Evolutionary conservation across 2,329 filamentous ascomycete species (phyloP).

Genomic region (Verticillium longisporum): DNA sequence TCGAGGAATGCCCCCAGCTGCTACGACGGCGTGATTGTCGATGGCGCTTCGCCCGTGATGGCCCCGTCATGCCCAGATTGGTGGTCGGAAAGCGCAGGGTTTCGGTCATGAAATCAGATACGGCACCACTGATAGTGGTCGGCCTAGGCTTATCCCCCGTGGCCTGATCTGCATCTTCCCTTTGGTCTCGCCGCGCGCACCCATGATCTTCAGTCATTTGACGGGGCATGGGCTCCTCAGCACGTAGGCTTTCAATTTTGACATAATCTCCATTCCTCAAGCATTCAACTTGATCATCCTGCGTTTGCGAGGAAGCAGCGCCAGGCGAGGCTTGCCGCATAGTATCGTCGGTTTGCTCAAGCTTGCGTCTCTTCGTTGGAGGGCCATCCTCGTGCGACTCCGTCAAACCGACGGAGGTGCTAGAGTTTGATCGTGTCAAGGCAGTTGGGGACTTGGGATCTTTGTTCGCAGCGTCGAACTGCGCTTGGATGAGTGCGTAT

Average conservation of each 20-base stretch:
- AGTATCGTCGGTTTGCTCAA: not conserved
- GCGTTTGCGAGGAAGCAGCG: not conserved
- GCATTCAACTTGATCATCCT: not conserved
- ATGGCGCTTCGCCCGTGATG: not conserved
- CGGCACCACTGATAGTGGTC: not conserved
- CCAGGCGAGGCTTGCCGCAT: not conserved
- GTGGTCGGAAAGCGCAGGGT: not conserved
- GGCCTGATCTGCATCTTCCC: not conserved
- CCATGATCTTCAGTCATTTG: not conserved
- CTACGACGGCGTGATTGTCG: not conserved
- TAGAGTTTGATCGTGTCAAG: not conserved
- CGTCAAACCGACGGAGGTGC: not conserved
- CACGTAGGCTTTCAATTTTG: not conserved
- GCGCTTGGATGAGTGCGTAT: constrained; percentile 64
- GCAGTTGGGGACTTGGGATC: not conserved
- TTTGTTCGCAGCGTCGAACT: constrained; percentile 49
- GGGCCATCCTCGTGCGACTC: not conserved
- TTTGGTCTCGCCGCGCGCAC: not conserved
- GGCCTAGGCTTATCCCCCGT: not conserved
- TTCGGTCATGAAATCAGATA: not conserved
- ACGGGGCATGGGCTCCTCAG: not conserved
- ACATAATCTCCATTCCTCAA: not conserved
- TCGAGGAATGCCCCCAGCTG: not conserved
- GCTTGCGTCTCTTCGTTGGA: not conserved
- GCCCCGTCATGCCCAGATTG: not conserved